Base-by-base conservation (phyloP, 2,329 filamentous ascomycete species). In the Nemania serpens region DNA sequence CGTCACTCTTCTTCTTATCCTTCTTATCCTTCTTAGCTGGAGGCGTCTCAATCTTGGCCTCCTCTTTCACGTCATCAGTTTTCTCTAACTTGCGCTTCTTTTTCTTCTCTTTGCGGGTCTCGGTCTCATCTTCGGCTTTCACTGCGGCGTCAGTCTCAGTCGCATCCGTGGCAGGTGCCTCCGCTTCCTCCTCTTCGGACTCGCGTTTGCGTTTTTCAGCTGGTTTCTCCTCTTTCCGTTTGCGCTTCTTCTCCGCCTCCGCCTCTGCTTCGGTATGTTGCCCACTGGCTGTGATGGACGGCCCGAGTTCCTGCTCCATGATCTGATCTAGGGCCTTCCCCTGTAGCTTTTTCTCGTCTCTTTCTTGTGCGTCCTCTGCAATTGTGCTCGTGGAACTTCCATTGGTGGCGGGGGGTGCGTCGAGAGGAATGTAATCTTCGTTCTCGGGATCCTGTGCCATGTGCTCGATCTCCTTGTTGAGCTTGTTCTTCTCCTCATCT, bases 161-260 rank as follows among this genome's bases (percentile, higher is more conserved):
- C 10, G 48, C 46, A 20, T 58, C 63, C 18, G 58, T 61, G 3
- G 59, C 42, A n/a, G 61, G 13, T 34, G 64, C 64, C 6, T 64
- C 43, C 7, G 58, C 42, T 45, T 59, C 63, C 2, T 67, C 59
- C 22, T 67, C 66, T 57, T 66, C 67, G 11, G 62, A 61, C 47
- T 66, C 59, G 66, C 72, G 58, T 39, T 72, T 72, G 42, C 65
- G 70, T 53, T 71, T 73, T 67, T 75, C 76, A 39, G 71, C 70
- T 68, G 74, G 77, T 67, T 75, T 77, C 61, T 74, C 71, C 10
- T 73, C 68, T 67, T 74, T 76, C 59, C 66, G 66, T 48, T 67
- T 66, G 20, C 63, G 69, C 67, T 71, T 72, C 68, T 71, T 72
- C 42, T 68, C 63, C 55, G 70, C 70, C 34, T 66, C 63, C 0